Percentiles rank a stretch among this genome's conserved stretches.
These are phyloP conservation scores for Triticum aestivum DNA, from an alignment of 176 grass and related monocot genomes.

Conservation along the genomic window IWGSC_CS_RefSeq_v2.1 NC_057809.1:516973081-516973580, in stretches of 20 bases:
- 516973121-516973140: neutral
- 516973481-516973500: conserved; percentile 77
- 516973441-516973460: neutral
- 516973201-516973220: no score
- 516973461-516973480: conserved; percentile 49
- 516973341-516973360: no score
- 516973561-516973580: conserved; percentile 95
- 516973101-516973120: conserved; percentile 20
- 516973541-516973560: conserved; percentile 55
- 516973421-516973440: neutral
- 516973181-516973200: no score
- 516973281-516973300: no score
- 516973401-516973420: conserved; percentile 6
- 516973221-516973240: no score
- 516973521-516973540: conserved; percentile 61
- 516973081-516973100: conserved; percentile 65
- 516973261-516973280: no score
- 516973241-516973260: no score
- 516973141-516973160: neutral
- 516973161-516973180: no score
- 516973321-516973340: no score
- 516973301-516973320: no score
- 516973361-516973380: no score
- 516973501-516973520: conserved; percentile 79
- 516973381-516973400: neutral